Evolutionary conservation across 148 eudicot species (phyloP), one percentile per base, ranked within the genome.

Genomic region (Fagopyrum homotropicum): DNA sequence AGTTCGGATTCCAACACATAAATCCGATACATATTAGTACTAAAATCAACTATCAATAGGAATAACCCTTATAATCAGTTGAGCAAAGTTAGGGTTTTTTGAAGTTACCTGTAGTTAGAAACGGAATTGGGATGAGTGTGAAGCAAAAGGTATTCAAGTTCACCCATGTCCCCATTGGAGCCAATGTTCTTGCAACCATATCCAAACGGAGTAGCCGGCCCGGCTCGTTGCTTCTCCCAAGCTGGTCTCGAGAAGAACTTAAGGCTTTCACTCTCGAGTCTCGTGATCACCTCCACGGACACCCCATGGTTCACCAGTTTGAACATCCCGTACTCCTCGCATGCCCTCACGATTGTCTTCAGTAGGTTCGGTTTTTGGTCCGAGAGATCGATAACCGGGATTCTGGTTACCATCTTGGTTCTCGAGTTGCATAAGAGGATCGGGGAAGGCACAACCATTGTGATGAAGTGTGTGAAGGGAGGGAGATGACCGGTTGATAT

Each of bases 171-270:
- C 4, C 89, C 89, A 77, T 82, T 88, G 7, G 11, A 71, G 48
- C 91, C 91, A 72, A 88, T 86, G 45, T 73, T 82, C 79, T 86
- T 86, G 77, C 77, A 83, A 1, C 91, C 91, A 75, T 86, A 88
- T 15, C 91, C 89, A 76, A 88, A 80, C 1, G 90, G 88, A 54
- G 83, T 35, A 11, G 22, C 63, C 35, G 63, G 57, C 43, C 43
- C 68, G 68, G 68, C 68, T 26, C 82, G 80, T 50, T 77, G 75
- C 17, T 88, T 88, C 14, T 82, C 84, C 0, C 76, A 50, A 2
- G 79, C 59, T 5, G 91, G 89, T 19, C 77, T 46, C 16, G 84
- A 72, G 72, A 88, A 88, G 80, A 88, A 88, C 16, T 82, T 75
- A 1, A 78, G 16, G 10, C 89, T 88, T 57, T 82, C 79, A 0